Evolutionary conservation across 2,329 filamentous ascomycete genomes (phyloP).

Genomic region (Decorospora gaudefroyi): DNA sequence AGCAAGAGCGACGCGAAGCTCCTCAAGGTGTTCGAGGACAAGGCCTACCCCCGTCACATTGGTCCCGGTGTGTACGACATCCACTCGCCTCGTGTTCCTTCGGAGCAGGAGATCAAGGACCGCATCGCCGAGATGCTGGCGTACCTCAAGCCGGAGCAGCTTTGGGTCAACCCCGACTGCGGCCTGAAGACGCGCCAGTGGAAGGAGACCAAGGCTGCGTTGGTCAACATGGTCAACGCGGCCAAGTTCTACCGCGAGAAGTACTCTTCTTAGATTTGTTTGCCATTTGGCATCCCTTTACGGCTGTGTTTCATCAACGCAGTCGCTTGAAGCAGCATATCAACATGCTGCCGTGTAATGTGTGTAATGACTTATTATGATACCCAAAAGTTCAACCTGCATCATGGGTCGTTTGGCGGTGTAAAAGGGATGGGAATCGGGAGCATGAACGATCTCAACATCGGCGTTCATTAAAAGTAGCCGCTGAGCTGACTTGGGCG

Average conservation of each 20-base stretch:
- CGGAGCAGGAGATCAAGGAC: slow-evolving; percentile 97
- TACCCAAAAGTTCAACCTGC: slow-evolving; percentile 53
- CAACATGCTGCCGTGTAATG: slow-evolving; percentile 48
- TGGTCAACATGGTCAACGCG: slow-evolving; percentile 96
- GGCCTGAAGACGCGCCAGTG: slow-evolving; percentile 99
- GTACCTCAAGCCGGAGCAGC: slow-evolving; percentile 93
- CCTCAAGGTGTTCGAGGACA: slow-evolving; percentile 96
- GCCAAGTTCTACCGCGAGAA: slow-evolving; percentile 96
- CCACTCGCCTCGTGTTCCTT: slow-evolving; percentile 96
- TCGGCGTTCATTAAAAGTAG: slow-evolving; percentile 44
- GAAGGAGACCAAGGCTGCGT: slow-evolving; percentile 96
- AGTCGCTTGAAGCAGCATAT: slow-evolving; percentile 42
- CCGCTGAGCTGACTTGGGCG: slow-evolving; percentile 16
- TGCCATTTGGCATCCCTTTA: slow-evolving; percentile 29
- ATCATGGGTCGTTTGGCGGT: slow-evolving; percentile 44
- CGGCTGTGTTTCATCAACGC: slow-evolving; percentile 42
- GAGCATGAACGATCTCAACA: slow-evolving; percentile 48
- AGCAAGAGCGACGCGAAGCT: slow-evolving; percentile 99
- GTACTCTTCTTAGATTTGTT: slow-evolving; percentile 64
- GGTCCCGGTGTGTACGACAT: slow-evolving; percentile 99
- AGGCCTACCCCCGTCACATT: slow-evolving; percentile 96
- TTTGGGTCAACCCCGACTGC: slow-evolving; percentile 99
- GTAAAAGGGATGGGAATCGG: slow-evolving; percentile 25
- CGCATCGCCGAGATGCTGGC: slow-evolving; percentile 97
- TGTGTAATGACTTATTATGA: slow-evolving; percentile 49